phyloP scores from a whole-genome alignment of 768 basidiomycete species.

The Nidularia pulvinata region DNA sequence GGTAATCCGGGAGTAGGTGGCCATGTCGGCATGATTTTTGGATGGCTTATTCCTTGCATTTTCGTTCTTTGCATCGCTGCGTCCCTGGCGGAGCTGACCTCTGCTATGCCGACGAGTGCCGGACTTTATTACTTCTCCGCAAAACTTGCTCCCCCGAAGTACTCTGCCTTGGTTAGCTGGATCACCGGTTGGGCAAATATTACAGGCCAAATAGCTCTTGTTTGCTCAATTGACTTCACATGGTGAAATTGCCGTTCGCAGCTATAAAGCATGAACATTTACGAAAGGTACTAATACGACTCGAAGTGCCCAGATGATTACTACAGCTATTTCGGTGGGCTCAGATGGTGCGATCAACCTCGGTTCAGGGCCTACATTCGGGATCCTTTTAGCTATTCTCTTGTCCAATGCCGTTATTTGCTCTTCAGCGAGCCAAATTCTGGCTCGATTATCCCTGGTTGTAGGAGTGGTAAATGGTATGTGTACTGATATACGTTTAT shows the following conservation, averaged over 20 bases:
- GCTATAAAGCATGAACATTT: neutral
- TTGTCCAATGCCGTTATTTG: constrained; percentile 57
- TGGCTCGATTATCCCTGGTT: constrained; percentile 56
- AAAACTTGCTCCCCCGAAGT: constrained; percentile 64
- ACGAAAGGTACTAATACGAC: neutral
- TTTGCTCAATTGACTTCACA: constrained; percentile 65
- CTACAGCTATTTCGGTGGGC: constrained; percentile 54
- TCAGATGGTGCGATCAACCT: constrained; percentile 47
- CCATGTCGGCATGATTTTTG: constrained; percentile 68
- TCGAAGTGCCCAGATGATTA: constrained; percentile 57
- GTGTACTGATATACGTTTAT: constrained; percentile 7
- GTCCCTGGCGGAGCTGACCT: constrained; percentile 56
- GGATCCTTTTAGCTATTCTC: constrained; percentile 54
- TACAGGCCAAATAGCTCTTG: constrained; percentile 50
- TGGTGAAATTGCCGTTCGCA: constrained; percentile 17
- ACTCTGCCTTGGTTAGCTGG: constrained; percentile 65
- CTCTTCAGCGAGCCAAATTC: constrained; percentile 52
- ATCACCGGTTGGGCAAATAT: constrained; percentile 45
- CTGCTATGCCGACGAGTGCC: constrained; percentile 75
- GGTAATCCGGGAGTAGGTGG: constrained; percentile 34
- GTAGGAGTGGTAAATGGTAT: constrained; percentile 56
- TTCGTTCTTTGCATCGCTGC: constrained; percentile 58
- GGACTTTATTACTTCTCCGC: constrained; percentile 82
- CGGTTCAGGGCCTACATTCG: constrained; percentile 51
- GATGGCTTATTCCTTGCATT: constrained; percentile 58